Percentiles rank a stretch among this genome's conserved stretches.
Evolutionary conservation across 352 stramenopile genomes (phyloP).

Genomic region (Globisporangium iwayamae): DNA sequence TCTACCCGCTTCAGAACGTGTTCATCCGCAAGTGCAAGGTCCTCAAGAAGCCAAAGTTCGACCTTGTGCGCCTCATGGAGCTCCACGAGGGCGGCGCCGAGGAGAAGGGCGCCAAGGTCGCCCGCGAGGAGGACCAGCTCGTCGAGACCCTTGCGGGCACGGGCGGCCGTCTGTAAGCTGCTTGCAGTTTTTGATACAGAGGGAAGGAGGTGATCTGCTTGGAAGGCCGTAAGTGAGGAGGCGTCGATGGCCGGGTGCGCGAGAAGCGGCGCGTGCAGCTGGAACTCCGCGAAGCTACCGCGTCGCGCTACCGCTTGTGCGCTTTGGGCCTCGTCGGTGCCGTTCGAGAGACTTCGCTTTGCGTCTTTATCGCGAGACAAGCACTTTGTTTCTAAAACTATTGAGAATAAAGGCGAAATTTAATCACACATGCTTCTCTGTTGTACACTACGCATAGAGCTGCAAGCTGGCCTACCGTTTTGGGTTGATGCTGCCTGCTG

Average conservation of each 20-base stretch:
- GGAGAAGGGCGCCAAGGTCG: constrained; percentile 90
- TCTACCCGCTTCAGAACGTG: constrained; percentile 99
- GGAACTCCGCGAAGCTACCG: not conserved
- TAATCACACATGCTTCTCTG: constrained; percentile 28
- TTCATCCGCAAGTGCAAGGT: constrained; percentile 99
- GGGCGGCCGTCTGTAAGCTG: constrained; percentile 87
- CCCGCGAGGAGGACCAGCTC: constrained; percentile 81
- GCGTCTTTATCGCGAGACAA: constrained; percentile 12
- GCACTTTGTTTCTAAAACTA: constrained; percentile 58
- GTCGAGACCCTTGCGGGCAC: constrained; percentile 85
- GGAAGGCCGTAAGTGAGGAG: constrained; percentile 1
- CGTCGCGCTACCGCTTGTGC: not conserved
- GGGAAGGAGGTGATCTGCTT: constrained; percentile 14
- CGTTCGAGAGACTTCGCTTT: constrained; percentile 1
- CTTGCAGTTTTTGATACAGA: constrained; percentile 18
- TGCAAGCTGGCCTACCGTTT: not conserved
- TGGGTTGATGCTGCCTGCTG: not conserved
- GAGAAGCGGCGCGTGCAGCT: constrained; percentile 3
- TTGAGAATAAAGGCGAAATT: constrained; percentile 87
- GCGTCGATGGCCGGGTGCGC: not conserved
- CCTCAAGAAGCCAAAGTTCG: constrained; percentile 99
- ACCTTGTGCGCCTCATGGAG: constrained; percentile 99
- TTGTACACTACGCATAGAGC: not conserved
- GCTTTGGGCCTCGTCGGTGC: not conserved
- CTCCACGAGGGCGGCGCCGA: constrained; percentile 96